Evolutionary conservation across 2,329 filamentous ascomycete species (phyloP).

Genomic region (Geosmithia putterillii): DNA sequence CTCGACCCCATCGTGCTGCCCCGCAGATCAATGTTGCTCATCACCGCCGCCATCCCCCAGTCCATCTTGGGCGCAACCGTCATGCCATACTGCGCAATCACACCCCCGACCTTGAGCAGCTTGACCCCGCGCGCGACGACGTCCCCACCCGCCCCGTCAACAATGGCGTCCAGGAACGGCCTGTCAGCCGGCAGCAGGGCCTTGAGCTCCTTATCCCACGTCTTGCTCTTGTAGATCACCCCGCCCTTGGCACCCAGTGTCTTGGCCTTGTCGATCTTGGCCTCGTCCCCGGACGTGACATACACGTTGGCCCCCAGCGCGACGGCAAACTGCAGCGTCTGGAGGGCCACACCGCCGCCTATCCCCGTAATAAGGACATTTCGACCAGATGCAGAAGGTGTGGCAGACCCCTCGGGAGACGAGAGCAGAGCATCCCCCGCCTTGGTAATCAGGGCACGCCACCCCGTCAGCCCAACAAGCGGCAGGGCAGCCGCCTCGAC

Average conservation of each 20-base stretch:
- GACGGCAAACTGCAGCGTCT: constrained; percentile 67
- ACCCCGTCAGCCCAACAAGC: constrained; percentile 75
- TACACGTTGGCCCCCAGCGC: constrained; percentile 66
- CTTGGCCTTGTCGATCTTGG: constrained; percentile 63
- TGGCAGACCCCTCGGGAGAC: no score
- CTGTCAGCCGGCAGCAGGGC: constrained; percentile 50
- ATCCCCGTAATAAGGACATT: constrained; percentile 86
- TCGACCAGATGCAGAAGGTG: no score
- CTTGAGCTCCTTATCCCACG: constrained; percentile 69
- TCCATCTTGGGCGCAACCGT: constrained; percentile 76
- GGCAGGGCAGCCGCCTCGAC: constrained; percentile 76
- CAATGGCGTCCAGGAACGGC: constrained; percentile 65
- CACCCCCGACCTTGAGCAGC: constrained; percentile 68
- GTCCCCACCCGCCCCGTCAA: constrained; percentile 86
- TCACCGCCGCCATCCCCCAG: constrained; percentile 70
- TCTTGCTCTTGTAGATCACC: constrained; percentile 66
- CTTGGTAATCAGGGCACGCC: constrained; percentile 77
- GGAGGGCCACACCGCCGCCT: constrained; percentile 80
- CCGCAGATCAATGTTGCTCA: constrained; percentile 78
- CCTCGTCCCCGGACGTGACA: constrained; percentile 63
- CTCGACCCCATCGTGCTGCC: constrained; percentile 88
- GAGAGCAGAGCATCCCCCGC: constrained; percentile 46
- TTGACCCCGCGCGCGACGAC: constrained; percentile 56
- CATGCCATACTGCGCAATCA: constrained; percentile 88
- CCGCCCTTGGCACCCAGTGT: constrained; percentile 67